phyloP scores from a whole-genome alignment of 768 basidiomycete species.

The Strobilomyces dryophilus region DNA sequence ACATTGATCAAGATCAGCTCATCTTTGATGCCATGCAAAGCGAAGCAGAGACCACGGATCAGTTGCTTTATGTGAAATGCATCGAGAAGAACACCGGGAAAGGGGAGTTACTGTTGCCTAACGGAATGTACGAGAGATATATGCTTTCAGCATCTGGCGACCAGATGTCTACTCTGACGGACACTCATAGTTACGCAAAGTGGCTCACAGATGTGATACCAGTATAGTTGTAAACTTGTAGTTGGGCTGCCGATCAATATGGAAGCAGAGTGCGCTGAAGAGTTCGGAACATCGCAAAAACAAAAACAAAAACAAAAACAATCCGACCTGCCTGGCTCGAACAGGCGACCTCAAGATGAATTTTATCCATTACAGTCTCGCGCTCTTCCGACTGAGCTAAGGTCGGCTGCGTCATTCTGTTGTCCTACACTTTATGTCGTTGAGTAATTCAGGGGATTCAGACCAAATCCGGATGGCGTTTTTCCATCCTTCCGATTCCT shows the following conservation, averaged over 20 bases:
- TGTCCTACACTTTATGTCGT: not conserved
- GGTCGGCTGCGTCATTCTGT: constrained; percentile 2
- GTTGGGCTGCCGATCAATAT: not conserved
- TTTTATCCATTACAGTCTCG: constrained; percentile 39
- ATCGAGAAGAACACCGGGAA: constrained; percentile 38
- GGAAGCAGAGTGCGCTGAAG: not conserved
- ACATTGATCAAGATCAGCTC: constrained; percentile 71
- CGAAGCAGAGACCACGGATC: constrained; percentile 52
- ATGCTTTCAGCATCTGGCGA: constrained; percentile 13
- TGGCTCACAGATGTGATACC: constrained; percentile 18
- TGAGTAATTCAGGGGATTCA: not conserved
- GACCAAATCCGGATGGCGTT: not conserved
- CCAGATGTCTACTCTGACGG: not conserved
- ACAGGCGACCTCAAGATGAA: constrained; percentile 56
- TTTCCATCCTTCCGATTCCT: too few species aligned
- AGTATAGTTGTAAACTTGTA: not conserved
- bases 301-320: not conserved
- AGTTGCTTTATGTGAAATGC: constrained; percentile 51
- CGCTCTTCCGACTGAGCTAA: constrained; percentile 49
- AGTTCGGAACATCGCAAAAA: not conserved
- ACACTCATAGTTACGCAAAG: constrained; percentile 15
- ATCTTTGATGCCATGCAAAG: constrained; percentile 54
- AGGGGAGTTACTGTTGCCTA: constrained; percentile 9
- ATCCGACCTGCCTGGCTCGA: constrained; percentile 59
- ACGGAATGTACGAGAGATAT: constrained; percentile 17